These are phyloP conservation scores for Eragrostis curvula DNA, from an alignment of 176 grass and related monocot genomes.

Conservation along the genomic window DNA sequence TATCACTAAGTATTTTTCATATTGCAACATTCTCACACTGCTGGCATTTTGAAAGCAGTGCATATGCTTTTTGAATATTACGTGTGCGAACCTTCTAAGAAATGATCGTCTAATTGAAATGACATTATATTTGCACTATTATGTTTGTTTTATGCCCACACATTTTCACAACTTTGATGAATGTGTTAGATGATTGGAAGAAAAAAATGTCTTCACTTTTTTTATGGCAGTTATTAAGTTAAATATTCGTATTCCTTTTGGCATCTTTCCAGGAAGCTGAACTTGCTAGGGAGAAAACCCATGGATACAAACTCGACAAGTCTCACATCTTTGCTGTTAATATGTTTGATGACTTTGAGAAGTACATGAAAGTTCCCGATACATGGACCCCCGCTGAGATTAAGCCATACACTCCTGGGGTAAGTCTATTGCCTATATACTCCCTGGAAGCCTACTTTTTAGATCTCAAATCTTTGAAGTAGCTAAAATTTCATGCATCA, in stretches of 20 bases:
- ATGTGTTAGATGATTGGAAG: not conserved
- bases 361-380: conserved; percentile 94
- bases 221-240: not conserved
- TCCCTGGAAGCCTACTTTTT: not conserved
- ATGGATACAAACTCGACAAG: conserved; percentile 93
- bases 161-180: not conserved
- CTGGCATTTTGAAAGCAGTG: not conserved
- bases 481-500: not conserved
- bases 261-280: conserved; percentile 74
- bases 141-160: not conserved
- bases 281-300: conserved; percentile 87
- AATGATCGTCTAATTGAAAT: not conserved
- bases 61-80: not conserved
- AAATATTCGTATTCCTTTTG: not conserved
- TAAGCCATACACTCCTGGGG: conserved; percentile 86
- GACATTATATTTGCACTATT: not conserved
- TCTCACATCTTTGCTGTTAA: conserved; percentile 91
- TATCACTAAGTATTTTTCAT: not conserved
- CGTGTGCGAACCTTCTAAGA: not conserved
- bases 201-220: not conserved
- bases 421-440: conserved; percentile 42
- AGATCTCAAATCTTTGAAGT: not conserved
- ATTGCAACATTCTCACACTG: not conserved
- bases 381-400: conserved; percentile 92
- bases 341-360: conserved; percentile 91